Conservation (phyloP, 495 filamentous ascomycete species). For the Aspergillus homomorphus region DNA sequence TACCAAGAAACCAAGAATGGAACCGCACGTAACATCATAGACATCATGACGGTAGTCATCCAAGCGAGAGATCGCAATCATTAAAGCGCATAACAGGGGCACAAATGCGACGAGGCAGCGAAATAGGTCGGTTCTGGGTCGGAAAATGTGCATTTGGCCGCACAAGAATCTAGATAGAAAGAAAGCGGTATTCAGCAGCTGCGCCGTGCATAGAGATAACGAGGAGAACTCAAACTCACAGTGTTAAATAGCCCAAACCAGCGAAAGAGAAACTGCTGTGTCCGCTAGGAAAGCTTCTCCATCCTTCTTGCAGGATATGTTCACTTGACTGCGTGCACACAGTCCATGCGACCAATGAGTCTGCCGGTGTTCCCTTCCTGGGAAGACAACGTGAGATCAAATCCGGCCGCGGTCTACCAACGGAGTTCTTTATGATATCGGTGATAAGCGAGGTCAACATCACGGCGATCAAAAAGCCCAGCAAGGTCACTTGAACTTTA, state of each 20-base stretch:
- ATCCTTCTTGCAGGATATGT: conserved; percentile 85
- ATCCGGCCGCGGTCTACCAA: conserved; percentile 88
- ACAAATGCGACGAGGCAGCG: conserved; percentile 54
- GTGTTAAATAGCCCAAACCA: conserved; percentile 76
- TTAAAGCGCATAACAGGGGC: conserved; percentile 73
- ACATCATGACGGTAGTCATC: conserved; percentile 96
- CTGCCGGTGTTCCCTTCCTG: conserved; percentile 54
- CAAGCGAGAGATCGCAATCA: conserved; percentile 88
- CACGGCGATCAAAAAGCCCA: conserved; percentile 74
- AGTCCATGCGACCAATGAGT: conserved; percentile 66
- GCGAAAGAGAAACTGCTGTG: conserved; percentile 84
- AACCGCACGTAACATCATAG: conserved; percentile 81
- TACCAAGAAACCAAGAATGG: conserved; percentile 66
- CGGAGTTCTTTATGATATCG: conserved; percentile 87
- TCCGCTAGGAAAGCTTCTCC: conserved; percentile 88
- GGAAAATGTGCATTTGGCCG: conserved; percentile 75
- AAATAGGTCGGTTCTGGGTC: conserved; percentile 67
- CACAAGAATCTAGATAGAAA: conserved; percentile 56
- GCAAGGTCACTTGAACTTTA: conserved; percentile 80
- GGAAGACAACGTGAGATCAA: conserved; percentile 86
- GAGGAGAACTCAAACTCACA: conserved; percentile 37
- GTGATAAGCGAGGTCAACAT: conserved; percentile 80
- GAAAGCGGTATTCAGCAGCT: neutral
- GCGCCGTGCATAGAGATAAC: neutral
- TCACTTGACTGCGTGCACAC: conserved; percentile 78